Conservation (phyloP, 345 rosid species). For the Eucalyptus pumila region DNA sequence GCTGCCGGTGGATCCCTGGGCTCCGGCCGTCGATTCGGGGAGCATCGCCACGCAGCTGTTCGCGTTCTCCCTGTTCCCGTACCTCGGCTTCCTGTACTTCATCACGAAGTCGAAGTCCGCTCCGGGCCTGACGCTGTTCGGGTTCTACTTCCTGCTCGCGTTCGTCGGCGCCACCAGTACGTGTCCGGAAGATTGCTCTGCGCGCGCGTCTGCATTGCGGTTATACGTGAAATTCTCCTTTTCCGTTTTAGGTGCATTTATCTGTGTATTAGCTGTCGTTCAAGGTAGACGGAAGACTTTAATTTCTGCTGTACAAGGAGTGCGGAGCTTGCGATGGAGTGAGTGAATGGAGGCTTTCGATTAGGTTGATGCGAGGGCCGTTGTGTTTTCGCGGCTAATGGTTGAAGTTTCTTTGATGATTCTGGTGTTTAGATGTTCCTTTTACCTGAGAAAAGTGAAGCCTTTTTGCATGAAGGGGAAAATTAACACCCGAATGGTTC, state of each 20-base stretch:
- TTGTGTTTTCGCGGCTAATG: neutral
- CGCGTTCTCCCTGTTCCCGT: conserved; percentile 72
- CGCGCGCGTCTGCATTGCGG: neutral
- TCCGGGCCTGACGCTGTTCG: conserved; percentile 79
- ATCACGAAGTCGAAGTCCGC: conserved; percentile 79
- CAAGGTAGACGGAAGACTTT: neutral
- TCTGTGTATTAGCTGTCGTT: neutral
- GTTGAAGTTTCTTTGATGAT: neutral
- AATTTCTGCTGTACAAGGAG: neutral
- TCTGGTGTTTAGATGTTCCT: neutral
- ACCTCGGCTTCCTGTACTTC: conserved; percentile 82
- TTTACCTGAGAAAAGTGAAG: neutral
- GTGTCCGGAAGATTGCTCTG: conserved; percentile 1
- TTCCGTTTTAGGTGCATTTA: neutral
- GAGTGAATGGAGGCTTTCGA: neutral
- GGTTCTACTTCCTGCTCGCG: conserved; percentile 89
- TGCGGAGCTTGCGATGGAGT: neutral
- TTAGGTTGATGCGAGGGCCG: neutral
- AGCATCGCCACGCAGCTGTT: conserved; percentile 83
- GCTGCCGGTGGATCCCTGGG: conserved; percentile 85
- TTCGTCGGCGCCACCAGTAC: conserved; percentile 86
- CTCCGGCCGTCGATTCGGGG: conserved; percentile 65
- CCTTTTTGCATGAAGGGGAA: neutral
- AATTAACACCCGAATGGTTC: neutral
- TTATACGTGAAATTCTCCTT: neutral